phyloP scores from a whole-genome alignment of 345 rosid genomes.

The Eucalyptus tenuipes region DNA sequence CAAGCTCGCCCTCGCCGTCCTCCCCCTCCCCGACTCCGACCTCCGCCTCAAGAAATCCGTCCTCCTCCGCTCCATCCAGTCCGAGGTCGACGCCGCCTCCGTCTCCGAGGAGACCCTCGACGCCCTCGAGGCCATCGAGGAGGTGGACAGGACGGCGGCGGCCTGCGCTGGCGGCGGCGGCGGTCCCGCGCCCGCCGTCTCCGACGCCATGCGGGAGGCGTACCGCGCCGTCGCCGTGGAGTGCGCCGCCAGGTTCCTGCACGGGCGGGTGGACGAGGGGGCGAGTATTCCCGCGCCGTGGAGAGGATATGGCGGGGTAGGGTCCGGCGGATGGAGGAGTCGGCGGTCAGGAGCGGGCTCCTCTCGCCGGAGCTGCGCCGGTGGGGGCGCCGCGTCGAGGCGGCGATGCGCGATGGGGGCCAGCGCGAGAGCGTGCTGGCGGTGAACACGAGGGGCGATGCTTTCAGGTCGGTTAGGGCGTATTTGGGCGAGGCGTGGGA shows the following conservation, averaged over 20 bases:
- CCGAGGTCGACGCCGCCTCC: conserved; percentile 1
- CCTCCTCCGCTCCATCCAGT: conserved; percentile 10
- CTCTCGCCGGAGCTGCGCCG: conserved; percentile 21
- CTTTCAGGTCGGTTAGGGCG: conserved; percentile 14
- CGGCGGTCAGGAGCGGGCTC: conserved; percentile 18
- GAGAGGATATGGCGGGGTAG: conserved; percentile 43
- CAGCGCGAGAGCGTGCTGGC: conserved; percentile 10
- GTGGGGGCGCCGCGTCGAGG: conserved; percentile 23
- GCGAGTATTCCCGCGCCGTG: conserved; percentile 16
- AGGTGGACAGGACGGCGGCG: conserved; percentile 15
- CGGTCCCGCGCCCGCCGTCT: neutral
- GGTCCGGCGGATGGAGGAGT: conserved; percentile 9
- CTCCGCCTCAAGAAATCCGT: conserved; percentile 9
- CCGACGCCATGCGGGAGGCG: conserved; percentile 36
- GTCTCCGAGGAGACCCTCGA: conserved; percentile 21
- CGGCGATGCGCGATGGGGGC: conserved; percentile 24
- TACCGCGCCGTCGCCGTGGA: conserved; percentile 45
- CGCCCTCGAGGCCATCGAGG: conserved; percentile 9
- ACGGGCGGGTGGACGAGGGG: neutral
- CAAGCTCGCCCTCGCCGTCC: neutral
- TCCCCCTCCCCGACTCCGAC: neutral
- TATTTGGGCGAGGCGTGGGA: conserved; percentile 14
- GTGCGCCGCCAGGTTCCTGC: conserved; percentile 34
- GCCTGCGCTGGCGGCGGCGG: neutral
- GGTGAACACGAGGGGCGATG: conserved; percentile 21